Evolutionary conservation across 225 moss, liverwort and hornwort genomes (phyloP).

Genomic region (Bryoerythrophyllum caledonicum): DNA sequence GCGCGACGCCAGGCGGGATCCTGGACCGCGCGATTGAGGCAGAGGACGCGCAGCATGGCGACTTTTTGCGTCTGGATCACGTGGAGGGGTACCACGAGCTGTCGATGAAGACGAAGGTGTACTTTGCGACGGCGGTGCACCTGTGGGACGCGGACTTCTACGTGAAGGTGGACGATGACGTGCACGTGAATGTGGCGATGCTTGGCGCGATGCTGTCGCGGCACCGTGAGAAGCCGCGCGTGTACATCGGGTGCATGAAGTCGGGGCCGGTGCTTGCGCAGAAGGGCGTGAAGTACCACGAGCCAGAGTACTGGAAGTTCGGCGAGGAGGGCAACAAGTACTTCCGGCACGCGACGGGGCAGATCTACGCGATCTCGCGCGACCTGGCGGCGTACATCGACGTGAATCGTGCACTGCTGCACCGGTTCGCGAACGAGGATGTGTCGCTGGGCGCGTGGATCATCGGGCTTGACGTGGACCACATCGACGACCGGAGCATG

Average conservation of each 20-base stretch:
- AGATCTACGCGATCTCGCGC: conserved; percentile 89
- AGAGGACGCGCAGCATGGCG: conserved; percentile 81
- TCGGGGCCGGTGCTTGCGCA: conserved; percentile 75
- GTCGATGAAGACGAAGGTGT: conserved; percentile 95
- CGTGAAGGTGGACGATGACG: conserved; percentile 97
- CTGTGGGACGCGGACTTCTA: conserved; percentile 98
- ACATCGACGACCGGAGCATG: conserved; percentile 96
- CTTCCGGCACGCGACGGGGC: conserved; percentile 95
- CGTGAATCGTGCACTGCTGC: conserved; percentile 80
- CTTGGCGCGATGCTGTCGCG: conserved; percentile 73
- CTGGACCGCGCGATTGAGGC: conserved; percentile 96
- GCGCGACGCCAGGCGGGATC: conserved; percentile 90
- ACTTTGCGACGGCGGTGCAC: conserved; percentile 85
- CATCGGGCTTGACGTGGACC: conserved; percentile 96
- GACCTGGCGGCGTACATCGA: conserved; percentile 88
- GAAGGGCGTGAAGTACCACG: conserved; percentile 73
- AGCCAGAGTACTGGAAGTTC: conserved; percentile 99
- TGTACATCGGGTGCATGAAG: conserved; percentile 98
- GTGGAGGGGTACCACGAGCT: conserved; percentile 97
- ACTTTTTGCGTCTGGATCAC: conserved; percentile 88
- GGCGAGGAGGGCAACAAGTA: conserved; percentile 99
- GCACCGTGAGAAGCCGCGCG: conserved; percentile 85
- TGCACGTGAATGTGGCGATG: conserved; percentile 93
- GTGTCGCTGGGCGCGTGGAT: conserved; percentile 98
- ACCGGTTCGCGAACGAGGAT: conserved; percentile 92